A percentile compares a stretch with the other conserved stretches of the same genome.
These are phyloP conservation scores for Talaromyces sp. DNA, from an alignment of 2,329 filamentous ascomycete species.

Conservation along the genomic window DNA sequence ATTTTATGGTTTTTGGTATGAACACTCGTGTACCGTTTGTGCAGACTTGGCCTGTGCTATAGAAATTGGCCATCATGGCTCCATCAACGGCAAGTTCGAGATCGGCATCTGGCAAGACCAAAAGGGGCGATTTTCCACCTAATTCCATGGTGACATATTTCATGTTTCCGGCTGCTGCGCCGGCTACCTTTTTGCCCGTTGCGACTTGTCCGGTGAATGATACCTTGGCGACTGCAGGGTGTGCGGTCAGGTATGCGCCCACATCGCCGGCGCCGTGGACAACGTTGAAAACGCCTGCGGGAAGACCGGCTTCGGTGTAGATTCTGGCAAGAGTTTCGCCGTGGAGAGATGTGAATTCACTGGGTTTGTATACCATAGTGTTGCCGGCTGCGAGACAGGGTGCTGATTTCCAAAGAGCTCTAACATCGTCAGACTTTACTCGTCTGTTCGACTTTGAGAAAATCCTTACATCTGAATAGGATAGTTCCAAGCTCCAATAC, in stretches of 20 bases:
- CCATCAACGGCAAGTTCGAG: slow-evolving; percentile 78
- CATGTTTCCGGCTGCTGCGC: slow-evolving; percentile 70
- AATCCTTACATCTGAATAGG: slow-evolving; percentile 70
- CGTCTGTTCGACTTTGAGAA: not conserved
- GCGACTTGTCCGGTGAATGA: slow-evolving; percentile 85
- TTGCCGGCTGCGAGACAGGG: slow-evolving; percentile 82
- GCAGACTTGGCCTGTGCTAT: slow-evolving; percentile 85
- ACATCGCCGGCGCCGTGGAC: slow-evolving; percentile 76
- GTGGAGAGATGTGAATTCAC: slow-evolving; percentile 82
- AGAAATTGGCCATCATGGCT: slow-evolving; percentile 93
- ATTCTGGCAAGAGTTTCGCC: slow-evolving; percentile 70
- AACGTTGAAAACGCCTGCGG: slow-evolving; percentile 81
- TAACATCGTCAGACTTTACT: slow-evolving; percentile 20
- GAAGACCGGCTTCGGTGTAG: slow-evolving; percentile 73
- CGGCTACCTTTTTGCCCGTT: slow-evolving; percentile 78
- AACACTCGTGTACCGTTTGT: slow-evolving; percentile 90
- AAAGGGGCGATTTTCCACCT: slow-evolving; percentile 77
- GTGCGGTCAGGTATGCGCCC: slow-evolving; percentile 69
- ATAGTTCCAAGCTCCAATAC: slow-evolving; percentile 90
- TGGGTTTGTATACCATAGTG: slow-evolving; percentile 88
- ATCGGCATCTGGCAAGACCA: slow-evolving; percentile 76
- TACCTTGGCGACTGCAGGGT: slow-evolving; percentile 74
- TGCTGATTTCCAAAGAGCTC: slow-evolving; percentile 80
- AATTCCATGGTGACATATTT: slow-evolving; percentile 92
- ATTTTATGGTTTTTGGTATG: slow-evolving; percentile 63